Evolutionary conservation across 1,284 basidiomycete species (phyloP), one percentile per base, ranked within the genome.

Genomic region (Ganoderma lingzhi): DNA sequence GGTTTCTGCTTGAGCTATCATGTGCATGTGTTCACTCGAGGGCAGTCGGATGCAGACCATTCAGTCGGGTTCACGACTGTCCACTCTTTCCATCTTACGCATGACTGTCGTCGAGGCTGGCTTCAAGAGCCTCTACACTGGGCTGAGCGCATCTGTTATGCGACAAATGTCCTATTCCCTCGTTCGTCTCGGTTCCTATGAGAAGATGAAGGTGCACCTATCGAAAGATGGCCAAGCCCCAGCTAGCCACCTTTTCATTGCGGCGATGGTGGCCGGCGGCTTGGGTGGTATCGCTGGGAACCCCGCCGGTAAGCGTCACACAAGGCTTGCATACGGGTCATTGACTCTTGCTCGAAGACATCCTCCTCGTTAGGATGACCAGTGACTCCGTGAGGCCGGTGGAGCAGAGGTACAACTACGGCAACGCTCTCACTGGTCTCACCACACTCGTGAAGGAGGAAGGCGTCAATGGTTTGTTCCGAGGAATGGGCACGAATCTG

Each of bases 141-240:
- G 96, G 44, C 85, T 97, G 41, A 90, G 92, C 12, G 96, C 95
- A 19, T 95, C 95, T 2, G 81, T 96, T 56, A 83, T 97, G 76
- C 89, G 96, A 60, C 96, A 97, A 82, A 96, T 97, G 95, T 92
- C 94, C 10, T 97, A 97, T 78, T 95, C 94, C 0, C 86, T 97
- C 66, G 94, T 96, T 62, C 91, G 96, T 17, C 84, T 97, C 64
- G 95, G 95, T 44, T 88, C 87, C 42, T 97, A 97, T 78, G 96
- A 97, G 79, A 88, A 90, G 66, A 85, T 93, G 78, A 94, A 94
- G 77, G 79, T 82, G 30, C 80, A 82, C 14, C 76, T 93, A 59
- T 85, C 87, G 15, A 77, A 80, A 70, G 78, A 84, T 63, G 84
- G 87, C 4, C 78, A 71, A 10, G 84, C 90, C 15, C 87, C 87